Percentiles rank a stretch among this genome's conserved stretches.
Evolutionary conservation across 1,284 basidiomycete species (phyloP).

Genomic region (Ceratobasidium sp.): DNA sequence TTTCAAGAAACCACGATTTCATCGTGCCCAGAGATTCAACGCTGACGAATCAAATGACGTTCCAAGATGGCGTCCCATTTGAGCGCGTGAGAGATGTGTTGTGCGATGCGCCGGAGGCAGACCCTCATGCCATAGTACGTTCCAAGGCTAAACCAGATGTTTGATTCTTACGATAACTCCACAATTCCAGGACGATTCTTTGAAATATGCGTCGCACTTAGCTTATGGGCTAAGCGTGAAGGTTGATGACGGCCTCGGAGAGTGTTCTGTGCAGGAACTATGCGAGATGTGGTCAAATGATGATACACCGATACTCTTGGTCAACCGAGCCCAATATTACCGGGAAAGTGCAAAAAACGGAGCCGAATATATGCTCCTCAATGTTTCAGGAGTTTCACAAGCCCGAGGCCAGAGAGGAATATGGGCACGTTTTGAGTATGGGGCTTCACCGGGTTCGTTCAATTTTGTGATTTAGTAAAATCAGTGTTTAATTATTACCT

Average conservation of each 20-base stretch:
- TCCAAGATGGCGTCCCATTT: constrained; percentile 1
- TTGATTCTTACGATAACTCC: neutral
- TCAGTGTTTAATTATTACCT: too few species aligned
- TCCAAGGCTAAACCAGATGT: neutral
- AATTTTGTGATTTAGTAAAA: too few species aligned
- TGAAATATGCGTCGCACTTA: neutral
- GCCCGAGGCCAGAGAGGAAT: neutral
- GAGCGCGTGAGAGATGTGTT: neutral
- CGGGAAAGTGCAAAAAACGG: neutral
- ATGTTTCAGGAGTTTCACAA: neutral
- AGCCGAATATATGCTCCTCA: neutral
- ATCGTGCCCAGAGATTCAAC: neutral
- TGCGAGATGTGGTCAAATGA: constrained; percentile 13
- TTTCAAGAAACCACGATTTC: neutral
- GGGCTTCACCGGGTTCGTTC: neutral
- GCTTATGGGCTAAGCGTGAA: constrained; percentile 4
- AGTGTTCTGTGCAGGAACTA: neutral
- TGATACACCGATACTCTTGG: neutral
- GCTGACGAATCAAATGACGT: constrained; percentile 4
- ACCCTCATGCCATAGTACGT: neutral
- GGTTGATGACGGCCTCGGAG: neutral
- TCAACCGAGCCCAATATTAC: neutral
- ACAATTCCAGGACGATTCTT: neutral
- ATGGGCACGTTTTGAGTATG: neutral
- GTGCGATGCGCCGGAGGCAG: neutral